Base-by-base conservation (phyloP, 2,329 filamentous ascomycete genomes). In the Samsoniella hepiali region DNA sequence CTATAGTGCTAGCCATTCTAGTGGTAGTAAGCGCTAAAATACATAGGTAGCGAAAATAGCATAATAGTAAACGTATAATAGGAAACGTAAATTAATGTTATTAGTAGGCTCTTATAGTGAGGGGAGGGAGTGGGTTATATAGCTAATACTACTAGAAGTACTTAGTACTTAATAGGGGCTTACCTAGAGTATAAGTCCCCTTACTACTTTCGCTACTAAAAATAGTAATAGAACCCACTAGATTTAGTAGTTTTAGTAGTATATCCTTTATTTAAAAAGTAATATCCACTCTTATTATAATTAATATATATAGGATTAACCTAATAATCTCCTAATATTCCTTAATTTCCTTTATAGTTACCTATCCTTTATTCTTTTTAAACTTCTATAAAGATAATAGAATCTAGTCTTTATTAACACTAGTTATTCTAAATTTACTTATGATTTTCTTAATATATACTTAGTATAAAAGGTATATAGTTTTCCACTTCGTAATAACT, bases 171-270 rank as follows among this genome's bases (percentile, higher is more conserved):
- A 11, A 50, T 50, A 15, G 54, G 55, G 51, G 32, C 38, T 6
- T 8, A 40, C 38, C 32, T 29, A n/a, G 11, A 29, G 31, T 31
- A 13, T 5, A 42, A 32, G 38, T 45, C 44, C 50, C 53, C n/a
- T 54, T 13, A 55, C 63, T 66, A 40, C 59, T 63, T 9, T n/a
- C 47, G 56, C 65, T 36, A 42, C 58, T 32, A 55, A 63, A 54
- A 66, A 64, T 45, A 51, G 63, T 63, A 50, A 44, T 51, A 61
- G 49, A 58, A 57, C 17, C 65, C 63, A 40, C 65, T 51, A 29
- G 40, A 64, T 63, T 57, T 2, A 32, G 65, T 51, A 58, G 59
- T 38, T 29, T 4, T 8, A 57, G 40, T 22, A 57, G 54, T 27
- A 38, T 38, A 38, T 50, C 45, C 29, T 63, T 15, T 22, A 50